Evolutionary conservation across 129 eudicot genomes (phyloP), one percentile per base, ranked within the genome.

Genomic region (Artemisia argyi): DNA sequence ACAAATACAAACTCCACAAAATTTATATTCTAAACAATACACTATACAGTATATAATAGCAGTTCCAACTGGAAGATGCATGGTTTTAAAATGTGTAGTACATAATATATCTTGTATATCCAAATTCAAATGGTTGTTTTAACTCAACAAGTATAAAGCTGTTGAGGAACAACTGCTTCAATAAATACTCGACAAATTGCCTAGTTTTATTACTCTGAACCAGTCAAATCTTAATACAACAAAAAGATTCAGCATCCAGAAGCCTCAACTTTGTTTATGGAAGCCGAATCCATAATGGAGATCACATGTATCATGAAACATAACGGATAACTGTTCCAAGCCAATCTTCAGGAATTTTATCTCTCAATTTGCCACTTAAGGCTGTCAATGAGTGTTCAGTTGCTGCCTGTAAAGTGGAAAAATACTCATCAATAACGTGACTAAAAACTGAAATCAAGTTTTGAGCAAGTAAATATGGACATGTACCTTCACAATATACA

Each of bases 261-360:
- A 11, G 18, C 35, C 32, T 59, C 26, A 3, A 60, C 65, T 58
- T 14, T 12, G 15, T 28, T 8, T 14, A 57, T 30, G n/a, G 55
- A 64, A 70, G 69, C 58, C 39, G 30, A 51, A 55, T 17, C 53
- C 46, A 58, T 20, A 42, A 35, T 65, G n/a, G 39, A 0, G 39
- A 39, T 44, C 48, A 49, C 42, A 26, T 77, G 62, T 65, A 49
- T 61, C 66, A 84, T 64, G 79, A 65, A 69, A 70, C 84, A 48
- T 81, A 81, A 26, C 92, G 87, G 26, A 93, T 89, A 49, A 88
- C 83, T 4, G 98, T 93, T 60, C 98, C 98, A 15, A 87, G 87
- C 98, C 98, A 93, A 73, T 87, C 98, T 26, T 87, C 95, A 19
- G 91, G 96, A 30, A 92, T 73, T n/a, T 66, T 28, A 13, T 86